A percentile compares a stretch with the other conserved stretches of the same genome.
Conservation (phyloP, 2,329 filamentous ascomycete genomes). For the Talaromyces sp. region DNA sequence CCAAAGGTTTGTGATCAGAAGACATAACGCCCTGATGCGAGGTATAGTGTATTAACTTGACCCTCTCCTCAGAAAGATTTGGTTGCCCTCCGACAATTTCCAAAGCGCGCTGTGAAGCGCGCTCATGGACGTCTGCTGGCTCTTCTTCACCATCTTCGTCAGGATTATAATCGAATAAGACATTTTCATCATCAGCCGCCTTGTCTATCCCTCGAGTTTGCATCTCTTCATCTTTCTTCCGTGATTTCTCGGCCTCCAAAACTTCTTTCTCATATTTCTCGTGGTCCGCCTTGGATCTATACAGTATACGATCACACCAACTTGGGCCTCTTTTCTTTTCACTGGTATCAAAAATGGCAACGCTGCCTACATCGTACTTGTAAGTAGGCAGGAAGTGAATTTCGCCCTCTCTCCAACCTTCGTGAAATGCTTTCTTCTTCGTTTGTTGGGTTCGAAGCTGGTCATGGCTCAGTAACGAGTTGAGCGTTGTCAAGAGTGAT, state of each 20-base stretch:
- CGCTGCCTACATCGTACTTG: conserved; percentile 94
- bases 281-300: conserved; percentile 70
- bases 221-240: conserved; percentile 79
- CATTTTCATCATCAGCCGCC: conserved; percentile 71
- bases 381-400: conserved; percentile 92
- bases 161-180: conserved; percentile 88
- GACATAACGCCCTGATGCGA: conserved; percentile 87
- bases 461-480: conserved; percentile 84
- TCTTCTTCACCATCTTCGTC: conserved; percentile 69
- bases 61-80: conserved; percentile 45
- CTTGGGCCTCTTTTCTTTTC: conserved; percentile 90
- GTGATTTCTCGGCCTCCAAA: conserved; percentile 63
- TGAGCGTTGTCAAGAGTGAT: conserved; percentile 82
- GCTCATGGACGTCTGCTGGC: conserved; percentile 61
- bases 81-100: conserved; percentile 41
- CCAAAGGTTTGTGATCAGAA: conserved; percentile 92
- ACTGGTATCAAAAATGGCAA: conserved; percentile 88
- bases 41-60: conserved; percentile 66
- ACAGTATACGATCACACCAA: conserved; percentile 96
- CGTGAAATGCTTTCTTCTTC: conserved; percentile 75
- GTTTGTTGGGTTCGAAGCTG: conserved; percentile 74
- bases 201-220: conserved; percentile 72
- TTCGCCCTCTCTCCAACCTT: conserved; percentile 86
- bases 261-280: conserved; percentile 62
- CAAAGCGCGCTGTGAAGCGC: conserved; percentile 31